Evolutionary conservation across 768 basidiomycete genomes (phyloP), one percentile per base, ranked within the genome.

Genomic region (Megacollybia marginata): DNA sequence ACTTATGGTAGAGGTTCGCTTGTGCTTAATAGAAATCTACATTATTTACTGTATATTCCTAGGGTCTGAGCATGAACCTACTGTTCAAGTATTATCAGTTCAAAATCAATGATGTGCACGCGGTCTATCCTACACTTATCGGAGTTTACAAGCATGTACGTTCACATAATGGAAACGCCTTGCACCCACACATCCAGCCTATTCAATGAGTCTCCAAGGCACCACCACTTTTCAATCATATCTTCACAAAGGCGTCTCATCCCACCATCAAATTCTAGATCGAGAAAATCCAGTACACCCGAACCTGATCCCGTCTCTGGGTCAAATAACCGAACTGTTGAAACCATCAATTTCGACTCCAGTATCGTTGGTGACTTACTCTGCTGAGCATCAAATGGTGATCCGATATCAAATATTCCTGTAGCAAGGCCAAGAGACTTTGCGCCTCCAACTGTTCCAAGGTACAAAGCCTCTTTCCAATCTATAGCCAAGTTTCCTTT

Each of bases 181-280:
- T 90, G 88, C 3, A 93, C 74, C 87, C 89, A 95, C 64, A 92
- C 73, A 3, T 65, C 70, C 2, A 51, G 57, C 16, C 88, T 75
- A 65, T 93, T 93, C 46, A 75, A 72, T 5, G 58, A 58, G 58
- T 88, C 83, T 0, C 92, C 92, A 38, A 86, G 61, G 57, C 88
- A 88, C 89, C 90, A 94, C 92, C 92, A 93, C 60, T 85, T 89
- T 64, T 94, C 92, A 19, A 93, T 55, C 65, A 79, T 68, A 46
- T 84, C 85, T 40, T 69, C 59, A 7, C 65, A 65, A 48, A 75
- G 46, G 45, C 48, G 50, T 46, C 34, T 52, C 48, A 33, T 32
- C 48, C 6, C 48, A 54, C 48, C 46, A 48, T 13, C 46, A 36
- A 32, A 51, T 15, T 44, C 57, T 23, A 20, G 16, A 47, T 69